Conservation (phyloP, 257 asterid species). For the Primulina huaijiensis region DNA sequence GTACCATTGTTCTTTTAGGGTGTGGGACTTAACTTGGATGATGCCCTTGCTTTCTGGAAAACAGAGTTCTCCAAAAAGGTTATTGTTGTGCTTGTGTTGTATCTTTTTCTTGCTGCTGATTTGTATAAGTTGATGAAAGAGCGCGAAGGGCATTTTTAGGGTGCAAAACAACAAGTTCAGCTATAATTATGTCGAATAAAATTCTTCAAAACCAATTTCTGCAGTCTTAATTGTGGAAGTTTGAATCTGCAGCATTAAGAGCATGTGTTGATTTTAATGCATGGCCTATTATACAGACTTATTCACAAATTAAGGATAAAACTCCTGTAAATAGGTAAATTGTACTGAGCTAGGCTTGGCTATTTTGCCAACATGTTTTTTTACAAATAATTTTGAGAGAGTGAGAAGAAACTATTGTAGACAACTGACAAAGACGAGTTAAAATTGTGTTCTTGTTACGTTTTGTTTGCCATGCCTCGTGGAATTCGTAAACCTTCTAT, state of each 20-base stretch:
- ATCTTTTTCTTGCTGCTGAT: conserved; percentile 13
- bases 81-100: conserved; percentile 12
- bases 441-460: not conserved
- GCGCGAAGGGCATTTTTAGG: not conserved
- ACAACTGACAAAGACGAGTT: not conserved
- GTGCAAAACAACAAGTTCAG: conserved; percentile 15
- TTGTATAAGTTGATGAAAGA: conserved; percentile 3
- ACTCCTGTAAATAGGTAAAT: conserved; percentile 12
- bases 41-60: conserved; percentile 98
- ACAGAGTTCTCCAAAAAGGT: conserved; percentile 90
- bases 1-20: conserved; percentile 45
- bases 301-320: conserved; percentile 12
- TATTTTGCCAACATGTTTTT: not conserved
- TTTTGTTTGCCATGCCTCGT: conserved; percentile 19
- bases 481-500: conserved; percentile 6
- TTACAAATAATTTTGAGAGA: not conserved
- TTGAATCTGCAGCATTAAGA: conserved; percentile 5
- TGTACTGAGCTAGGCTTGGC: conserved; percentile 1
- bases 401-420: not conserved
- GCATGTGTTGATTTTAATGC: conserved; percentile 16
- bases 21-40: conserved; percentile 92
- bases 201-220: not conserved
- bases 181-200: conserved; percentile 3
- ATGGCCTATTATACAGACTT: conserved; percentile 2
- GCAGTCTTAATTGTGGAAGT: conserved; percentile 1